Percentiles rank a stretch among this genome's conserved stretches.
Evolutionary conservation across 2,329 filamentous ascomycete genomes (phyloP).

Genomic region (Colletotrichum liaoningense): DNA sequence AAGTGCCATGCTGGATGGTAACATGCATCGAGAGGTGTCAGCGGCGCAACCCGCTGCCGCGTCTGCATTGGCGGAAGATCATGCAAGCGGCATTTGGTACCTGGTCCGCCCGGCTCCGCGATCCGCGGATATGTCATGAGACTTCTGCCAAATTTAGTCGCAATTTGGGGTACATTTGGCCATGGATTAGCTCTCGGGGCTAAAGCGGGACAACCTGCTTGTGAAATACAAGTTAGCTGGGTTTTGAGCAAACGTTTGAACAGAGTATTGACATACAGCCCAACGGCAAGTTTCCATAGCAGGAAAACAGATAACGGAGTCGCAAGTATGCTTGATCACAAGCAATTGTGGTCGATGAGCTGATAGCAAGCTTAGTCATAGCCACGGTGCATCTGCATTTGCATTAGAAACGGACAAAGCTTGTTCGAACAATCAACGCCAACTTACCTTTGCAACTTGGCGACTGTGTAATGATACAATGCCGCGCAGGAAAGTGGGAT

Average conservation of each 20-base stretch:
- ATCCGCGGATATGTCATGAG: slow-evolving; percentile 15
- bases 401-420: not conserved
- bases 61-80: slow-evolving; percentile 30
- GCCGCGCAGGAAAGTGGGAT: too few relatives aligned
- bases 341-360: not conserved
- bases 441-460: not conserved
- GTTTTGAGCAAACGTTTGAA: not conserved
- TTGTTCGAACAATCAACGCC: not conserved
- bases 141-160: not conserved
- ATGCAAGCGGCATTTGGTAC: not conserved
- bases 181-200: not conserved
- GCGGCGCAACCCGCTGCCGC: not conserved
- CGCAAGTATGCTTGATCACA: not conserved
- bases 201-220: not conserved
- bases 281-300: not conserved
- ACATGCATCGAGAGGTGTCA: slow-evolving; percentile 3
- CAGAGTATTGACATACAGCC: not conserved
- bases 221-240: not conserved
- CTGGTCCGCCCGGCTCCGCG: slow-evolving; percentile 7
- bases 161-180: not conserved
- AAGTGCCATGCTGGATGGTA: not conserved
- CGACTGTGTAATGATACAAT: not conserved
- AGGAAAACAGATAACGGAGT: too few relatives aligned
- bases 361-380: not conserved
- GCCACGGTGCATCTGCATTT: not conserved